A percentile compares a stretch with the other conserved stretches of the same genome.
Evolutionary conservation across 2,329 filamentous ascomycete species (phyloP).

Genomic region (Neopestalotiopsis sp.): DNA sequence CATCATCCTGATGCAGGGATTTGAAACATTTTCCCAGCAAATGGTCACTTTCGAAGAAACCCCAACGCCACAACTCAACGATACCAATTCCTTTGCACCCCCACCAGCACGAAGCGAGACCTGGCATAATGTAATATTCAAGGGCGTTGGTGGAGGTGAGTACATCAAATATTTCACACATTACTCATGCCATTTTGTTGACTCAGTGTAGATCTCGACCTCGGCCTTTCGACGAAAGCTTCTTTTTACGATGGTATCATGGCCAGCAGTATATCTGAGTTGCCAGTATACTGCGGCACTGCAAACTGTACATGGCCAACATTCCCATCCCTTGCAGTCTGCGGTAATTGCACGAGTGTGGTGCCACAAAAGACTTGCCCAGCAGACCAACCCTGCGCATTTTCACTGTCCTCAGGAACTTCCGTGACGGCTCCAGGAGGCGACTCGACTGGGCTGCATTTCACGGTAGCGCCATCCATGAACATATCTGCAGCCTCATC

Average conservation of each 20-base stretch:
- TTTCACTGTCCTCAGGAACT: conserved; percentile 35
- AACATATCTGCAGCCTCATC: conserved; percentile 25
- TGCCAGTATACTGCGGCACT: conserved; percentile 35
- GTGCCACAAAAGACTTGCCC: conserved; percentile 22
- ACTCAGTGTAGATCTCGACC: conserved; percentile 4
- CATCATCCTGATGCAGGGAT: conserved; percentile 40
- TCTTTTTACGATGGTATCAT: conserved; percentile 44
- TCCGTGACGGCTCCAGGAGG: conserved; percentile 29
- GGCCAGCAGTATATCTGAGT: conserved; percentile 30
- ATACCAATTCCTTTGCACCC: conserved; percentile 27
- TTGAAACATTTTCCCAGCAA: conserved; percentile 45
- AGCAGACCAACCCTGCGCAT: conserved; percentile 31
- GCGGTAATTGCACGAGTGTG: conserved; percentile 36
- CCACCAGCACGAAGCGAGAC: conserved; percentile 39
- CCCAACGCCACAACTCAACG: conserved; percentile 27
- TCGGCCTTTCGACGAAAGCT: conserved; percentile 40
- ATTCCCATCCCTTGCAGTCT: conserved; percentile 41
- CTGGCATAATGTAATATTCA: conserved; percentile 35
- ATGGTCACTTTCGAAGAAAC: conserved; percentile 40
- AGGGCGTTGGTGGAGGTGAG: conserved; percentile 11
- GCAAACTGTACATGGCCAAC: conserved; percentile 42
- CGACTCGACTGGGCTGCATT: conserved; percentile 30
- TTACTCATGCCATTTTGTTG: not conserved
- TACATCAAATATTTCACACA: no score
- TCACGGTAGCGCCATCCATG: conserved; percentile 33